phyloP scores from a whole-genome alignment of 805 yeast species.

The Saccharomyces cerevisiae region DNA sequence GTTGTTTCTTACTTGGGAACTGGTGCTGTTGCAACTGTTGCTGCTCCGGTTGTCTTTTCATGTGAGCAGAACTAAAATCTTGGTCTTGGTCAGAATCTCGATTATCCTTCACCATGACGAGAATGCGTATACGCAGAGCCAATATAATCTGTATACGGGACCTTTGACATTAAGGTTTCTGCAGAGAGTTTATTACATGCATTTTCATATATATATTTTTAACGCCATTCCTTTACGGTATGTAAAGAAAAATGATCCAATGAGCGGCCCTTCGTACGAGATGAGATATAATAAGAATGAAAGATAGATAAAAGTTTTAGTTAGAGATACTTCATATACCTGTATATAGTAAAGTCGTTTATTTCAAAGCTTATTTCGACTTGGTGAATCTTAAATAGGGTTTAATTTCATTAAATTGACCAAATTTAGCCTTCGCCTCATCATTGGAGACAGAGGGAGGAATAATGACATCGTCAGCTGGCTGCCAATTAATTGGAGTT shows the following conservation, averaged over 20 bases:
- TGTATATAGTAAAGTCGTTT: background rate
- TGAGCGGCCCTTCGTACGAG: background rate
- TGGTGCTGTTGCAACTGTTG: background rate
- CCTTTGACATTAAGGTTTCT: background rate
- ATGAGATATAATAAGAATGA: background rate
- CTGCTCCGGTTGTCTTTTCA: background rate
- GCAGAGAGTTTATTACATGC: background rate
- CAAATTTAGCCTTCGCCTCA: conserved; percentile 74
- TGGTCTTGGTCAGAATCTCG: background rate
- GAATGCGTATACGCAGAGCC: background rate
- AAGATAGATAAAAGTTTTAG: background rate
- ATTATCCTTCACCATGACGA: background rate
- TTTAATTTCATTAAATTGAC: conserved; percentile 76
- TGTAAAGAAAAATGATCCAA: background rate
- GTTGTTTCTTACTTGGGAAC: background rate
- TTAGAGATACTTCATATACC: background rate
- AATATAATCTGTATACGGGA: background rate
- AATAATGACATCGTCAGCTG: conserved; percentile 85
- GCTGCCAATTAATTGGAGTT: conserved; percentile 87
- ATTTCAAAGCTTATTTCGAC: conserved; percentile 14
- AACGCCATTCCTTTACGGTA: background rate
- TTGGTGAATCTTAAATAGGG: conserved; percentile 79
- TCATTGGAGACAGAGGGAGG: conserved; percentile 80
- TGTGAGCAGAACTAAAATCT: background rate
- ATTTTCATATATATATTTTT: background rate